A percentile compares a stretch with the other conserved stretches of the same genome.
These are phyloP conservation scores for Cryphonectria parasitica DNA, from an alignment of 2,329 filamentous ascomycete species.

Conservation along the genomic window DNA sequence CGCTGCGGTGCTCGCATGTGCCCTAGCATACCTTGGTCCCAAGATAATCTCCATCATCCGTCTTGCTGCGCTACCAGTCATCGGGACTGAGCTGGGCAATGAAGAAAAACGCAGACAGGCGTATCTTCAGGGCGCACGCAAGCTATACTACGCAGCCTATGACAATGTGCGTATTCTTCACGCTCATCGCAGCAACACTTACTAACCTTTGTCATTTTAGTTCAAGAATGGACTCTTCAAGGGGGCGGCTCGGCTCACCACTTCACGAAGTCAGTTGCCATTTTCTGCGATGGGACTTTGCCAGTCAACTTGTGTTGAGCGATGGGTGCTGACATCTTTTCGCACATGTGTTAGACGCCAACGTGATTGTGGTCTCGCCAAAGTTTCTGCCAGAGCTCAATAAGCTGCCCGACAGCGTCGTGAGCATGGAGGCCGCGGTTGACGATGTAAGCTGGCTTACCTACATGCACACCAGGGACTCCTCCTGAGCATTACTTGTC, in stretches of 20 bases:
- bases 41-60: not conserved
- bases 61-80: not conserved
- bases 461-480: not conserved
- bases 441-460: slow-evolving; percentile 6
- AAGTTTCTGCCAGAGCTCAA: slow-evolving; percentile 16
- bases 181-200: not conserved
- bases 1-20: not conserved
- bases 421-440: slow-evolving; percentile 16
- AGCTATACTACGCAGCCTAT: slow-evolving; percentile 11
- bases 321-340: not conserved
- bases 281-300: too few species aligned
- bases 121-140: slow-evolving; percentile 5
- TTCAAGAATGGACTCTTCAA: slow-evolving; percentile 11
- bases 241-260: slow-evolving; percentile 1
- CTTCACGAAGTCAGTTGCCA: slow-evolving; percentile 9
- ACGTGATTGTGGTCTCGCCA: slow-evolving; percentile 1
- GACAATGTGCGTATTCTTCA: not conserved
- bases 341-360: not conserved
- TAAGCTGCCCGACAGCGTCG: slow-evolving; percentile 13
- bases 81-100: slow-evolving; percentile 5
- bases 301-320: not conserved
- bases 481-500: too few species aligned
- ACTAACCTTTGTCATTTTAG: not conserved
- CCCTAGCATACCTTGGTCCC: not conserved
- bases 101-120: slow-evolving; percentile 14